phyloP scores from a whole-genome alignment of 176 grass and related monocot species.

The Ampelocalamus luodianensis region DNA sequence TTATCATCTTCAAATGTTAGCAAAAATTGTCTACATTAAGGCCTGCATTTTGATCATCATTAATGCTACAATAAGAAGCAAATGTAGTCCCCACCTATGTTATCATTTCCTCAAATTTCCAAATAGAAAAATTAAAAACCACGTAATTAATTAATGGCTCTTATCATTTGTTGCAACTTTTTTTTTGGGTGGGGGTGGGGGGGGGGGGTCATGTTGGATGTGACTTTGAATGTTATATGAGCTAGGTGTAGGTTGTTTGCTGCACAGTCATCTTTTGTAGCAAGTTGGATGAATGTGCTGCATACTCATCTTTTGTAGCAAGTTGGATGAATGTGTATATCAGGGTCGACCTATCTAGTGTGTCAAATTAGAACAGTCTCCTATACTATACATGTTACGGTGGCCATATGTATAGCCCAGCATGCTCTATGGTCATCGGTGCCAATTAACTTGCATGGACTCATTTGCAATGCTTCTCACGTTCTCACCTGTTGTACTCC shows the following conservation, averaged over 20 bases:
- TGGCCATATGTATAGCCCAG: neutral
- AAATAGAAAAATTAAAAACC: neutral
- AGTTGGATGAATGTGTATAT: neutral
- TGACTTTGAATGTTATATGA: neutral
- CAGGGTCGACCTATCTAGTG: neutral
- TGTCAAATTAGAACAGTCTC: neutral
- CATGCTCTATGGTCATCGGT: constrained; percentile 7
- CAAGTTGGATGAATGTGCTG: neutral
- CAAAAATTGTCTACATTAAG: neutral
- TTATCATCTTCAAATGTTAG: neutral
- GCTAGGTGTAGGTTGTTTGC: constrained; percentile 24
- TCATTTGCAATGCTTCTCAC: neutral
- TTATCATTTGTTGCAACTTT: neutral
- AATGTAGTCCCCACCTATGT: neutral
- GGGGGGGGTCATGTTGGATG: neutral
- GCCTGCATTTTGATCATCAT: neutral
- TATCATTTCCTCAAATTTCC: neutral
- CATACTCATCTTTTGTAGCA: neutral
- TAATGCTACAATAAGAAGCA: neutral
- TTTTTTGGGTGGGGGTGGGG: too few relatives aligned
- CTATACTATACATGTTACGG: neutral
- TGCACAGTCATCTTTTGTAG: neutral
- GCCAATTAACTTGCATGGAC: neutral
- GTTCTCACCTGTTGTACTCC: neutral
- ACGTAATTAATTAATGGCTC: neutral